Conservation (phyloP, 1,284 basidiomycete species). For the Phaffia rhodozyma region DNA sequence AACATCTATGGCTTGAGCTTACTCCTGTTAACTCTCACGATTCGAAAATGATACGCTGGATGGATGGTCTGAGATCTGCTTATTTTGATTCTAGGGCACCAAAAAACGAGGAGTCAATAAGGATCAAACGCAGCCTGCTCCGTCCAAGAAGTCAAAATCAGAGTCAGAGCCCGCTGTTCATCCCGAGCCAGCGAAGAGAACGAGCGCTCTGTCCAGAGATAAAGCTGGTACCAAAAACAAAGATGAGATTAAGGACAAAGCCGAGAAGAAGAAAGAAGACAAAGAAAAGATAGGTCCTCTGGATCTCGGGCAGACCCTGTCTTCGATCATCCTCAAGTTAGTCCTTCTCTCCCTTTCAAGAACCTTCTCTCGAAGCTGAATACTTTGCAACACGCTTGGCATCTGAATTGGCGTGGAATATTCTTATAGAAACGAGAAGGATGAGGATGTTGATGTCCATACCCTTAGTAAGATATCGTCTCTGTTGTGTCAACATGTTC, state of each 20-base stretch:
- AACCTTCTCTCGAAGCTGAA: slow-evolving; percentile 11
- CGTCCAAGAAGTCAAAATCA: slow-evolving; percentile 16
- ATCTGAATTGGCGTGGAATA: neutral
- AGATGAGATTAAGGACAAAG: slow-evolving; percentile 9
- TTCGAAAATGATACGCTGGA: no score
- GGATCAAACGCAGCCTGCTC: slow-evolving; percentile 13
- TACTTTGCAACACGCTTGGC: no score
- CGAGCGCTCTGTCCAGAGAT: slow-evolving; percentile 7
- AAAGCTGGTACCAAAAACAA: slow-evolving; percentile 24
- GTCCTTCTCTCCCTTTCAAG: slow-evolving; percentile 19
- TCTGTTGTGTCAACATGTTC: neutral
- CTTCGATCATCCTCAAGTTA: slow-evolving; percentile 54
- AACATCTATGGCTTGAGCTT: no score
- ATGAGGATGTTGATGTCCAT: slow-evolving; percentile 34
- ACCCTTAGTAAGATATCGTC: slow-evolving; percentile 18
- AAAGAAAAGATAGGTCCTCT: no score
- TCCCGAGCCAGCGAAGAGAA: slow-evolving; percentile 22
- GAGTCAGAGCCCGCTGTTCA: slow-evolving; percentile 12
- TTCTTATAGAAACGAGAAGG: slow-evolving; percentile 37
- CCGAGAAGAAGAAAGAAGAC: no score
- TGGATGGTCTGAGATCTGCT: no score
- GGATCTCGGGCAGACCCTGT: slow-evolving; percentile 64
- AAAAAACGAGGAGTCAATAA: slow-evolving; percentile 15
- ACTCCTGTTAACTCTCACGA: no score
- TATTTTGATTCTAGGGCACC: neutral